Conservation (phyloP, 306 rosid species). For the Pterocarpus santalinus region DNA sequence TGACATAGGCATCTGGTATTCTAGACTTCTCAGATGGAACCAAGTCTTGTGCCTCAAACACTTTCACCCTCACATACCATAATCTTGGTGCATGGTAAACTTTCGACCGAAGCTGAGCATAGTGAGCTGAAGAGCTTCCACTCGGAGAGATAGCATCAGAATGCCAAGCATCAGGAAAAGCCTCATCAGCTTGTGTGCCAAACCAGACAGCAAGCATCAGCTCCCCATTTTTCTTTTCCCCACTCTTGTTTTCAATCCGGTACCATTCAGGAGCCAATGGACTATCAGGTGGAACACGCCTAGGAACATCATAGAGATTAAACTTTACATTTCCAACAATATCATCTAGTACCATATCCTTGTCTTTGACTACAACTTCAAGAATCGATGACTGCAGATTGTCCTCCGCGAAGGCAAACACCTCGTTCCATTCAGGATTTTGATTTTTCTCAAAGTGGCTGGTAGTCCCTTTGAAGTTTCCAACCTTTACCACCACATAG, state of each 20-base stretch:
- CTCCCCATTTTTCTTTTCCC: conserved; percentile 75
- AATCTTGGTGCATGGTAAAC: conserved; percentile 87
- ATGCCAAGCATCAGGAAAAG: conserved; percentile 98
- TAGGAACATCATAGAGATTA: conserved; percentile 79
- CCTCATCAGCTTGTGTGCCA: conserved; percentile 98
- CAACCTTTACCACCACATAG: conserved; percentile 82
- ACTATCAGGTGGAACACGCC: conserved; percentile 85
- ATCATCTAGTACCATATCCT: conserved; percentile 74
- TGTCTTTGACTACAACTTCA: conserved; percentile 82
- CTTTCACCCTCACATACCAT: conserved; percentile 82
- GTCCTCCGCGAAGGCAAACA: conserved; percentile 83
- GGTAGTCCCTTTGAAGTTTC: conserved; percentile 85
- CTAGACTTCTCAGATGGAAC: conserved; percentile 73
- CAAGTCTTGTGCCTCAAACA: conserved; percentile 89
- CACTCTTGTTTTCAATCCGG: conserved; percentile 67
- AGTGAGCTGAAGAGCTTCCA: conserved; percentile 52
- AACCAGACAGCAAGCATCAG: conserved; percentile 96
- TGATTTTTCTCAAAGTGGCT: conserved; percentile 72
- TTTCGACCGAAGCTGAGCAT: conserved; percentile 72
- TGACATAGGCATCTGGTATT: conserved; percentile 71
- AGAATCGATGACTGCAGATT: conserved; percentile 60
- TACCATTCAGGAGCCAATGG: conserved; percentile 99
- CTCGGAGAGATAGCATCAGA: conserved; percentile 79
- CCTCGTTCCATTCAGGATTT: conserved; percentile 90
- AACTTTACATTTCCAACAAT: conserved; percentile 70